Evolutionary conservation across 2,329 filamentous ascomycete genomes (phyloP).

Genomic region (Penicillium brevicompactum): DNA sequence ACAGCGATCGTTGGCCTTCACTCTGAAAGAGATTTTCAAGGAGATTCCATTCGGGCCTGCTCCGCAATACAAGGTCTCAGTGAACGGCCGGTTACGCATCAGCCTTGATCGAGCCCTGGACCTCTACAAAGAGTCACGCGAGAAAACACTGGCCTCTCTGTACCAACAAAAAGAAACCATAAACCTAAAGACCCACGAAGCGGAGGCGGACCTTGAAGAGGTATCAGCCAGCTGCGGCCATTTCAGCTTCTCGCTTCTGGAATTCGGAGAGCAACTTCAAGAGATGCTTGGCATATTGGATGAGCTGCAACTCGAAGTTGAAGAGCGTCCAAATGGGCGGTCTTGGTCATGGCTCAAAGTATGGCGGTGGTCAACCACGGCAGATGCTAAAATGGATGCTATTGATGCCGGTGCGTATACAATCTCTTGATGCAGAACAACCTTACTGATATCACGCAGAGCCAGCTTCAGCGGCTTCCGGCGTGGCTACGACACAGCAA

Average conservation of each 20-base stretch:
- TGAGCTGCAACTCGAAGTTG: conserved; percentile 71
- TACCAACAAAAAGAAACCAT: conserved; percentile 77
- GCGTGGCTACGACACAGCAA: not conserved
- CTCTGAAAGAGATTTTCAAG: conserved; percentile 82
- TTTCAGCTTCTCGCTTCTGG: conserved; percentile 88
- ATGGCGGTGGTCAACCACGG: conserved; percentile 56
- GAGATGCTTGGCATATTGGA: conserved; percentile 81
- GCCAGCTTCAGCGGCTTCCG: not conserved
- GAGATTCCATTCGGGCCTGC: conserved; percentile 78
- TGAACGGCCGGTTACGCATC: conserved; percentile 77
- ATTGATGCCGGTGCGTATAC: conserved; percentile 31
- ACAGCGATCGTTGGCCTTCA: conserved; percentile 86
- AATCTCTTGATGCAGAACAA: not conserved
- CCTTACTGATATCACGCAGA: not conserved
- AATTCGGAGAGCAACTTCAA: conserved; percentile 88
- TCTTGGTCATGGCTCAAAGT: conserved; percentile 86
- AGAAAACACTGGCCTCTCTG: conserved; percentile 73
- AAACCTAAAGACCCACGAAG: conserved; percentile 66
- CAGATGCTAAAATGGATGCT: conserved; percentile 18
- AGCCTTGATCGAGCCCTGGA: conserved; percentile 79
- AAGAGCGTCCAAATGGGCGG: conserved; percentile 62
- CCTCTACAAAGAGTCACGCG: conserved; percentile 75
- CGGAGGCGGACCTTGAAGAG: conserved; percentile 93
- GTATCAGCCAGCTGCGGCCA: conserved; percentile 97
- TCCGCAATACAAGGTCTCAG: conserved; percentile 67